Percentiles rank a stretch among this genome's conserved stretches.
Evolutionary conservation across 768 basidiomycete species (phyloP).

Genomic region (Austroboletus festivus): DNA sequence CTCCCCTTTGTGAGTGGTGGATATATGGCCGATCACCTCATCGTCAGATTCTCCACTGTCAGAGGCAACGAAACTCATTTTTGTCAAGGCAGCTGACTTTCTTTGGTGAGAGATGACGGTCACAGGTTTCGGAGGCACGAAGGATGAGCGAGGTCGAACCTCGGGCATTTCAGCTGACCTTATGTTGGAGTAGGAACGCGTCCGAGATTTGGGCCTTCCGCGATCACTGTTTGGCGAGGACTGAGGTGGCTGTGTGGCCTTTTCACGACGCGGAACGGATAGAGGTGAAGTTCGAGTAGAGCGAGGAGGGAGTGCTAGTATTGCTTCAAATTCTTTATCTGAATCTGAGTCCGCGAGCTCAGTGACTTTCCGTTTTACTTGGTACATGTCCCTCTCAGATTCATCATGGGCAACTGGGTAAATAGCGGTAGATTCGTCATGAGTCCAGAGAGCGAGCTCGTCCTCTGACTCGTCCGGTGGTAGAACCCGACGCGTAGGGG

Average conservation of each 20-base stretch:
- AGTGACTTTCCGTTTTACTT: constrained; percentile 21
- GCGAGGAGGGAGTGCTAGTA: constrained; percentile 25
- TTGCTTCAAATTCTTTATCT: constrained; percentile 28
- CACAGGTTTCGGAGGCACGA: constrained; percentile 10
- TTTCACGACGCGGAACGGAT: neutral
- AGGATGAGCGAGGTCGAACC: constrained; percentile 2
- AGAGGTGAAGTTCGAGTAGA: constrained; percentile 6
- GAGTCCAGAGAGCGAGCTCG: constrained; percentile 42
- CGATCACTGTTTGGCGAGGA: constrained; percentile 15
- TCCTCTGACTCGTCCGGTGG: constrained; percentile 43
- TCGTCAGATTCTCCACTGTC: neutral
- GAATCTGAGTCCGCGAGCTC: constrained; percentile 28
- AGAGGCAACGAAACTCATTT: neutral
- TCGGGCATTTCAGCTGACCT: constrained; percentile 2
- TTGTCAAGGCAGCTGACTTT: neutral
- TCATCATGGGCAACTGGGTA: constrained; percentile 25
- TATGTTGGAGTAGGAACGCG: constrained; percentile 2
- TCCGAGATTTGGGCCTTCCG: constrained; percentile 12
- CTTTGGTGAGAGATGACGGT: constrained; percentile 6
- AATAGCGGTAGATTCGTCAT: constrained; percentile 41
- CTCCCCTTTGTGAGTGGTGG: constrained; percentile 13
- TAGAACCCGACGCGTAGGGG: constrained; percentile 13
- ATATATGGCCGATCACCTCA: constrained; percentile 1
- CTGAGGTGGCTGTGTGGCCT: constrained; percentile 9
- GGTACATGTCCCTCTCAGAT: constrained; percentile 12